phyloP scores from a whole-genome alignment of 1,284 basidiomycete species.

The Pterula multifida region DNA sequence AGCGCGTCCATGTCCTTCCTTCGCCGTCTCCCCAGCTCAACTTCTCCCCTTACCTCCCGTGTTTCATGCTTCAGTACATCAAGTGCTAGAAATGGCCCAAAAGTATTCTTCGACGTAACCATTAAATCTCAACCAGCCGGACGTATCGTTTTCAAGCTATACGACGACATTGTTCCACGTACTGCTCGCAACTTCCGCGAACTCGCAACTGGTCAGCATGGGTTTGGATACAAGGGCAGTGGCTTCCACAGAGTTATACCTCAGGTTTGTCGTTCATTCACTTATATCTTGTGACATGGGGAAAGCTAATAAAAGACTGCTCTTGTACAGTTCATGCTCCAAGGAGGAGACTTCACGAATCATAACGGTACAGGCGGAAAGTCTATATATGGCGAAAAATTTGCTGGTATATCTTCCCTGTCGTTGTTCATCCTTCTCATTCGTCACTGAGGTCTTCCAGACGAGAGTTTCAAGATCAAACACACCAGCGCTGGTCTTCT shows the following conservation, averaged over 20 bases:
- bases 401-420: slow-evolving; percentile 25
- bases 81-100: background rate
- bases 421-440: background rate
- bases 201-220: slow-evolving; percentile 54
- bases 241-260: slow-evolving; percentile 64
- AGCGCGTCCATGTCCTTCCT: slow-evolving; percentile 1
- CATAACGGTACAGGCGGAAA: slow-evolving; percentile 60
- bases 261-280: slow-evolving; percentile 20
- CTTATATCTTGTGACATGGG: background rate
- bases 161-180: slow-evolving; percentile 32
- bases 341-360: slow-evolving; percentile 45
- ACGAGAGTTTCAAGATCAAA: slow-evolving; percentile 62
- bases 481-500: slow-evolving; percentile 61
- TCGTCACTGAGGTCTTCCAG: slow-evolving; percentile 16
- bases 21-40: background rate
- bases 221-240: slow-evolving; percentile 36
- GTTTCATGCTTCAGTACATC: background rate
- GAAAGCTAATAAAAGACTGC: background rate
- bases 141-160: slow-evolving; percentile 51
- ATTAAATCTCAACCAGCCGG: slow-evolving; percentile 37
- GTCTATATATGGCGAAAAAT: slow-evolving; percentile 66
- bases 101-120: slow-evolving; percentile 37
- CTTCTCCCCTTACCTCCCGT: background rate
- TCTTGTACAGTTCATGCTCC: slow-evolving; percentile 47
- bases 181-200: slow-evolving; percentile 45